Base-by-base conservation (phyloP, 78 protist species). In the Pigoraptor vietnamica region DNA sequence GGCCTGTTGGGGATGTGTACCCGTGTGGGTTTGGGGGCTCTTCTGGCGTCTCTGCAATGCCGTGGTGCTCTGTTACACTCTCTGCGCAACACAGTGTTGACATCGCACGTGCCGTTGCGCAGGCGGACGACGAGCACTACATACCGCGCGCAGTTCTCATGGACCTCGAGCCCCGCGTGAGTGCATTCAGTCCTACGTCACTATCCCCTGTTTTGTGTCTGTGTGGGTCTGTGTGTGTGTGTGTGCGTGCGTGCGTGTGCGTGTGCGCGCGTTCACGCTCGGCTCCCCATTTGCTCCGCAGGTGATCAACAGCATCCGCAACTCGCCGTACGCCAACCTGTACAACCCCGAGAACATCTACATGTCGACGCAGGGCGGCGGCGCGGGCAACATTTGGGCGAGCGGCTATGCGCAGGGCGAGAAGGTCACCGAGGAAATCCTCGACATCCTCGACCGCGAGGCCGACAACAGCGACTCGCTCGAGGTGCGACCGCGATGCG, bases 331-430 rank as follows among this genome's bases (percentile, higher is more conserved):
- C 48, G 86, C 88, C 0, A 90, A 94, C 23, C 92, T 98, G 83
- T 98, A 94, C 93, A 98, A 98, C 93, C 97, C 94, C 0, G 99
- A 99, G 94, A 99, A 98, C 84, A 93, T 99, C 35, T 97, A 89
- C 86, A 37, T 93, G 23, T 34, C 94, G 25, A 39, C 34, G 6
- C 94, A 93, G 0, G 99, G 99, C 0, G 96, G 96, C 23, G 99
- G 99, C 23, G 99, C 99, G 9, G 99, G 99, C 48, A 98, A 98
- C 92, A 98, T 97, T 88, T 99, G 99, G 99, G 99, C 98, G 0
- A 56, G 79, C 19, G 98, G 98, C 0, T 93, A 94, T 38, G 84
- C 33, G 23, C 95, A 94, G 38, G 98, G 93, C 25, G 94, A 94
- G 67, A 23, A 86, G 0, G 89, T 93, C 1, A 86, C 91, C 14